Evolutionary conservation across 306 rosid genomes (phyloP), one percentile per base, ranked within the genome.

Genomic region (Lathyrus aphaca): DNA sequence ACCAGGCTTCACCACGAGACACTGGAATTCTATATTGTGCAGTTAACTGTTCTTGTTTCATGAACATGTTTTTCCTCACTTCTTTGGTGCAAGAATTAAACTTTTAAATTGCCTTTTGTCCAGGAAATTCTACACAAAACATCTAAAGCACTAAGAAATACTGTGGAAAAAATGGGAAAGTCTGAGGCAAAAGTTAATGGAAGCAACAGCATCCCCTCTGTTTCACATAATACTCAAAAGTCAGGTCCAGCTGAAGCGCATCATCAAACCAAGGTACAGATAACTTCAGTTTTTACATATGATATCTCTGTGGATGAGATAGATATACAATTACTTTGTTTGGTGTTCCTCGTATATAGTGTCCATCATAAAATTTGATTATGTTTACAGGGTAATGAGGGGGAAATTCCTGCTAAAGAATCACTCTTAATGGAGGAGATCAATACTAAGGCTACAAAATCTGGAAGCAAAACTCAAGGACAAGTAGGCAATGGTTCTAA

Each of bases 61-160:
- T 66, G 50, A 66, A 27, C 43, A 53, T 38, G 42, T 50, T 18
- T 21, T 38, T 17, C 23, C 10, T 19, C 15, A 10, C 51, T 48
- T 77, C 64, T 60, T 60, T 40, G 7, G 64, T 78, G 69, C 66
- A 38, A 51, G 6, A 51, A 48, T 71, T 79, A 53, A 44, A 66
- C 12, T 68, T n/a, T 44, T 30, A 15, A 55, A 72, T 27, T 56
- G 58, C 45, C 43, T 70, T 50, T 62, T 42, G 14, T 60, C 32
- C 78, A 89, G 96, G 77, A 66, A 48, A 79, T 84, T 78, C 38
- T 89, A 79, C 79, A 79, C 55, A 91, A 83, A 81, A 81, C 82
- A 55, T 82, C 99, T 32, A 87, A 79, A 73, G 89, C 87, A 53
- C 66, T 81, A 64, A 80, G 75, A 77, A 84, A 64, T 56, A 75